phyloP scores from a whole-genome alignment of 1,284 basidiomycete genomes.

The Ganoderma sinense region DNA sequence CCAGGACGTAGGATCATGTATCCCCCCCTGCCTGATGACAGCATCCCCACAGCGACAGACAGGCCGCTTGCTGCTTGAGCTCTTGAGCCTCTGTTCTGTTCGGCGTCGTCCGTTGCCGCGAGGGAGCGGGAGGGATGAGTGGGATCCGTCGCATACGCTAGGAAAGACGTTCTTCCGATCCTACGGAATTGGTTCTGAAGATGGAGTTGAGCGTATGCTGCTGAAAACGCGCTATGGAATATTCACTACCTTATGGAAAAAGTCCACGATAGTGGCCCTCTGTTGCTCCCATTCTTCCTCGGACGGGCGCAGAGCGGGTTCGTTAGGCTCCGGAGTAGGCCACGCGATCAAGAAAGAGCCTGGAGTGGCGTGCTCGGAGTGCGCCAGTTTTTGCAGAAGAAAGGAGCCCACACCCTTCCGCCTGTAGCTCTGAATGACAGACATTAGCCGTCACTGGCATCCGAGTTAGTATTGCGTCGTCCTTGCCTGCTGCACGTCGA shows the following conservation, averaged over 20 bases:
- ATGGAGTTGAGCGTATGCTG: neutral
- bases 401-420: conserved; percentile 36
- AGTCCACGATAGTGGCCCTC: neutral
- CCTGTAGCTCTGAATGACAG: conserved; percentile 28
- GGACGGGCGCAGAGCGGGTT: neutral
- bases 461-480: no score
- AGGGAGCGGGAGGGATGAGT: conserved; percentile 20
- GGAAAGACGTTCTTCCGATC: conserved; percentile 20
- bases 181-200: conserved; percentile 22
- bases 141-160: conserved; percentile 16
- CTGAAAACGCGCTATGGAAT: neutral
- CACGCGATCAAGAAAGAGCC: conserved; percentile 24
- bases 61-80: neutral
- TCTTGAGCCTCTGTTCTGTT: neutral
- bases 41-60: neutral
- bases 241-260: conserved; percentile 29
- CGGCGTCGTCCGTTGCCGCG: conserved; percentile 11
- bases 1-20: neutral
- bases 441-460: conserved; percentile 23
- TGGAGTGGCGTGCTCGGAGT: conserved; percentile 31
- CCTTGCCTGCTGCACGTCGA: neutral
- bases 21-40: neutral
- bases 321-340: conserved; percentile 28
- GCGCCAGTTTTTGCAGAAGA: conserved; percentile 30
- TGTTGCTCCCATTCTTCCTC: neutral